A percentile compares a stretch with the other conserved stretches of the same genome.
These are phyloP conservation scores for Cladosporium colombiae DNA, from an alignment of 2,329 filamentous ascomycete genomes.

Conservation along the genomic window DNA sequence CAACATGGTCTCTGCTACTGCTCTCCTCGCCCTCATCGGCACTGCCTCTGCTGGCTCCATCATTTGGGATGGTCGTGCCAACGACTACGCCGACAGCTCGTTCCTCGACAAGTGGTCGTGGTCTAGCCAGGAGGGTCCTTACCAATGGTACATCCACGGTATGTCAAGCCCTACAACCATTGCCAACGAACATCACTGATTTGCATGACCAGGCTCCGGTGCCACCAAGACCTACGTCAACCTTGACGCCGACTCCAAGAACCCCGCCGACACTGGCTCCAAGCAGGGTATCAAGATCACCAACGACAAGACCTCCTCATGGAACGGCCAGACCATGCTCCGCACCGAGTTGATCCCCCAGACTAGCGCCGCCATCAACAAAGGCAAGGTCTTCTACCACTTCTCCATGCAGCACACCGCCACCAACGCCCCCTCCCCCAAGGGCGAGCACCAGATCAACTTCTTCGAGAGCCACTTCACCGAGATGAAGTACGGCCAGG, in stretches of 20 bases:
- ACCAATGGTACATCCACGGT: slow-evolving; percentile 76
- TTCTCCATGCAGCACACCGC: slow-evolving; percentile 64
- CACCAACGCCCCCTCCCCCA: slow-evolving; percentile 61
- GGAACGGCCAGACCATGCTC: slow-evolving; percentile 73
- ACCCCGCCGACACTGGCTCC: slow-evolving; percentile 62
- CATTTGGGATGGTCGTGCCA: slow-evolving; percentile 68
- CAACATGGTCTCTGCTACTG: slow-evolving; percentile 26
- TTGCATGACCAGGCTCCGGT: slow-evolving; percentile 42
- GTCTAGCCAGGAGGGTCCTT: slow-evolving; percentile 67
- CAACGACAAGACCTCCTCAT: slow-evolving; percentile 64
- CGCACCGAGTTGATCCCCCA: slow-evolving; percentile 74
- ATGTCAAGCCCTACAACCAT: background rate
- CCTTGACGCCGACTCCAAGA: slow-evolving; percentile 62
- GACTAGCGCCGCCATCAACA: slow-evolving; percentile 64
- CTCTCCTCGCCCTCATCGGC: slow-evolving; percentile 28
- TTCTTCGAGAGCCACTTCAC: slow-evolving; percentile 73
- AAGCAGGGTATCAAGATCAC: slow-evolving; percentile 69
- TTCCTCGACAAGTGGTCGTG: slow-evolving; percentile 61
- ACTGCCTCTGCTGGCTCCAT: slow-evolving; percentile 46
- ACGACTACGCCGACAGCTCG: slow-evolving; percentile 55
- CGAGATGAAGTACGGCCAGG: slow-evolving; percentile 67
- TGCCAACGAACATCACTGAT: background rate
- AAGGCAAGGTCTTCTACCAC: slow-evolving; percentile 71
- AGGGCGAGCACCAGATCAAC: slow-evolving; percentile 67
- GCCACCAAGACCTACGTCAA: slow-evolving; percentile 62